These are phyloP conservation scores for Macrophomina tecta DNA, from an alignment of 2,329 filamentous ascomycete genomes.

Conservation along the genomic window DNA sequence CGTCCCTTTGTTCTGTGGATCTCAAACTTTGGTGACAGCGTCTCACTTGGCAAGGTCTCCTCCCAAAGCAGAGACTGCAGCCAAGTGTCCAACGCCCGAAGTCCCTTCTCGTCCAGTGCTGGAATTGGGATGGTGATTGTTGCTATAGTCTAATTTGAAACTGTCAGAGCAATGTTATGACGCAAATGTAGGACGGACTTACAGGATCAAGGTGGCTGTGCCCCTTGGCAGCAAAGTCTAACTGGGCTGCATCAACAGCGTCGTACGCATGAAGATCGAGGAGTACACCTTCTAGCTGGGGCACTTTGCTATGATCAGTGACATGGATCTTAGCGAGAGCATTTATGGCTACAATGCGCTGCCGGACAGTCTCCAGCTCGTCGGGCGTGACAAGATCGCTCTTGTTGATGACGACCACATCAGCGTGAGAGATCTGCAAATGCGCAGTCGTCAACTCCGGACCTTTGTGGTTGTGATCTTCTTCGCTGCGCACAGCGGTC, in stretches of 20 bases:
- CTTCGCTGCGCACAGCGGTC: slow-evolving; percentile 58
- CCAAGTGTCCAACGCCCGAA: slow-evolving; percentile 77
- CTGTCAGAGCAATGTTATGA: not conserved
- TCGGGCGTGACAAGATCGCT: slow-evolving; percentile 76
- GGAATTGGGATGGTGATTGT: slow-evolving; percentile 77
- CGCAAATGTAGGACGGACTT: slow-evolving; percentile 40
- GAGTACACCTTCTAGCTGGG: slow-evolving; percentile 81
- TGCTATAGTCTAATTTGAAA: slow-evolving; percentile 70
- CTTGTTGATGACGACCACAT: slow-evolving; percentile 95
- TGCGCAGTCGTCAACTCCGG: slow-evolving; percentile 89
- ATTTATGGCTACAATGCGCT: slow-evolving; percentile 84
- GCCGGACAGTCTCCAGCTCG: slow-evolving; percentile 72
- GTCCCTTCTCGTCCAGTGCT: slow-evolving; percentile 60
- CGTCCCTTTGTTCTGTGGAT: slow-evolving; percentile 89
- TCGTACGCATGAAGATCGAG: slow-evolving; percentile 95
- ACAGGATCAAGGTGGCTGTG: slow-evolving; percentile 92
- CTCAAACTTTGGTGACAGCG: slow-evolving; percentile 62
- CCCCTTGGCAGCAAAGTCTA: slow-evolving; percentile 76
- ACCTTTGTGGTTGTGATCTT: slow-evolving; percentile 56
- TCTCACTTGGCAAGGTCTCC: slow-evolving; percentile 58
- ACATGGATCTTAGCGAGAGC: slow-evolving; percentile 82
- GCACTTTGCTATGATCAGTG: slow-evolving; percentile 80
- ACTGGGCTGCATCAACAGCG: slow-evolving; percentile 66
- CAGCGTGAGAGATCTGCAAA: slow-evolving; percentile 94
- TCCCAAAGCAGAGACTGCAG: slow-evolving; percentile 87